Base-by-base conservation (phyloP, 2,329 filamentous ascomycete species). In the Dactylellina haptotyla region DNA sequence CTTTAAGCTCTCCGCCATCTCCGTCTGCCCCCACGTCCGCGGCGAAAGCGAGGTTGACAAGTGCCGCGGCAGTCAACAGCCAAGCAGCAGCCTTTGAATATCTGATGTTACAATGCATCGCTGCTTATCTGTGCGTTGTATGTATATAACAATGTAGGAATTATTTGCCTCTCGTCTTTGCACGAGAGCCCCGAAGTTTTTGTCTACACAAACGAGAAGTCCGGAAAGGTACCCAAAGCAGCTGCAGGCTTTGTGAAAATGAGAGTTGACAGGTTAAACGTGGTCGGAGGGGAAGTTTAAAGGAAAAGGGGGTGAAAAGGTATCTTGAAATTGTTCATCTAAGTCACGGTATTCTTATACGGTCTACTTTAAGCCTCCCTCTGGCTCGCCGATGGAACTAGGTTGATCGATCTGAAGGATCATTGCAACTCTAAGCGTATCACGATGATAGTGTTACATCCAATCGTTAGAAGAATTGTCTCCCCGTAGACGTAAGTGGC, bases 291-390 rank as follows among this genome's bases (percentile, higher is more conserved):
- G 18, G 4, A 2, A 46, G 4, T 41, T 1, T n/a, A 41, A 16
- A 43, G 41, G 16, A 23, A 34, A 30, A 56, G 32, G 25, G 43
- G 16, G 51, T 20, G 26, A 56, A 30, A 37, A 51, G 16, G n/a
- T 32, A 57, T 37, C 10, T 56, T 43, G 39, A 23, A 30, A 12
- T 26, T 20, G 3, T 3, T 50, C 12, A 30, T 57, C 6, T 32
- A 62, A 32, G 25, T 16, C 34, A 41, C n/a, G 2, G 30, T 23
- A 50, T n/a, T 62, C 56, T 69, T 69, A 69, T 69, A 69, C 28
- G 25, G 8, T 8, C 20, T 57, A 43, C 18, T 9, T 18, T 16
- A 2, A 64, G 18, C 2, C 6, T 5, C 2, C 53, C 18, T 45
- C 4, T 16, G 9, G 43, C 26, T 65, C 30, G 23, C 10, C 18